A percentile compares a stretch with the other conserved stretches of the same genome.
Evolutionary conservation across 1,284 basidiomycete genomes (phyloP).

Genomic region (Dichomitus squalens): DNA sequence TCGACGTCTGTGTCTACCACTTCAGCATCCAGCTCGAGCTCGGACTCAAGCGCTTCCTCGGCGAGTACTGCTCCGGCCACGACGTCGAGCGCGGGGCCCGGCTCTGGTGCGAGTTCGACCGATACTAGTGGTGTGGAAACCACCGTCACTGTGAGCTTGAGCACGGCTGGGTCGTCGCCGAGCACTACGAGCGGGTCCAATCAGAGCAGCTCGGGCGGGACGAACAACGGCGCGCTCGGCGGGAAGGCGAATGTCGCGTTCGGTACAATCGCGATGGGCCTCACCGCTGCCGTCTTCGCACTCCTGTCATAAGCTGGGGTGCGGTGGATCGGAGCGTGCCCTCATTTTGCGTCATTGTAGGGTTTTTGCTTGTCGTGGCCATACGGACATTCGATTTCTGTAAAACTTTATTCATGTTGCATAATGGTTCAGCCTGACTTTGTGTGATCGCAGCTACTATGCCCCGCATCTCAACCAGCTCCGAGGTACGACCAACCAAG

Average conservation of each 20-base stretch:
- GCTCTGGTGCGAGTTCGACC: background rate
- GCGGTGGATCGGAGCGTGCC: background rate
- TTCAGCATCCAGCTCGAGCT: background rate
- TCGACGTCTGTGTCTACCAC: background rate
- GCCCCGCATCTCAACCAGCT: too few species aligned
- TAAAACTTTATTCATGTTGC: too few species aligned
- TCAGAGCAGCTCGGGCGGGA: background rate
- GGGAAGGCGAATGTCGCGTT: background rate
- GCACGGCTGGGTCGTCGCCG: background rate
- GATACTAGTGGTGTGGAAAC: background rate
- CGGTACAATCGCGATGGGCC: background rate
- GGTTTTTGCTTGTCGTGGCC: too few species aligned
- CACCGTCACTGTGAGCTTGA: background rate
- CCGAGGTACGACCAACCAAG: too few species aligned
- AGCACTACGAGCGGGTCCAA: background rate
- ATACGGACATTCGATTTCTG: too few species aligned
- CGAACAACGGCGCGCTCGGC: background rate
- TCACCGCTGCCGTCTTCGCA: background rate
- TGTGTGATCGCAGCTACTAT: too few species aligned
- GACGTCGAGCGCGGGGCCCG: background rate
- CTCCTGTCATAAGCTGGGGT: background rate
- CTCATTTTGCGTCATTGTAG: background rate
- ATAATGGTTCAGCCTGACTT: too few species aligned
- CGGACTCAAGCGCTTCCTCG: background rate
- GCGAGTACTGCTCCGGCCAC: background rate